phyloP scores from a whole-genome alignment of 192 early-diverging fungal genomes.

The Gigaspora rosea region DNA sequence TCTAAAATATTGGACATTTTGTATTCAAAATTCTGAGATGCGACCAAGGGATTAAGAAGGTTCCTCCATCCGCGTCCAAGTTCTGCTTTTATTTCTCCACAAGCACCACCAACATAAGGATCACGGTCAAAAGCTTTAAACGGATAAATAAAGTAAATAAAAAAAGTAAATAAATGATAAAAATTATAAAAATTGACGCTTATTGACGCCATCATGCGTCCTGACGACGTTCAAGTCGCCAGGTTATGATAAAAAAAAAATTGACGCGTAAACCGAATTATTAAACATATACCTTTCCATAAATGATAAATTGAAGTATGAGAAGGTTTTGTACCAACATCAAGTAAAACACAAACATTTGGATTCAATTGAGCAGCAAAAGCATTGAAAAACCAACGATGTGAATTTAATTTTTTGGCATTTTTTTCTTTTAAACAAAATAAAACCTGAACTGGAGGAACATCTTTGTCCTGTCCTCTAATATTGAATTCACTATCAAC shows the following conservation, averaged over 20 bases:
- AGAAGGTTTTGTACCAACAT: constrained; percentile 90
- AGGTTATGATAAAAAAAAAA: no score
- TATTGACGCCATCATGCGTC: no score
- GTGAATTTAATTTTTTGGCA: constrained; percentile 92
- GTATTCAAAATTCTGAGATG: constrained; percentile 98
- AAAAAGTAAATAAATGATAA: neutral
- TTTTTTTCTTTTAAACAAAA: constrained; percentile 96
- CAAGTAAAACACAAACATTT: constrained; percentile 88
- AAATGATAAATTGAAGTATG: constrained; percentile 85
- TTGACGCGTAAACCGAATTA: neutral
- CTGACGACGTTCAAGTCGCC: no score
- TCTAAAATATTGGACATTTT: constrained; percentile 98
- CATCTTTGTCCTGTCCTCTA: constrained; percentile 64
- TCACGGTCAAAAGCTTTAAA: constrained; percentile 72
- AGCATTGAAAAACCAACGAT: constrained; percentile 97
- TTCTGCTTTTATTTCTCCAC: constrained; percentile 91
- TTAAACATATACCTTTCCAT: constrained; percentile 62
- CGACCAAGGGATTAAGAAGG: constrained; percentile 85
- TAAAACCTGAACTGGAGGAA: constrained; percentile 85
- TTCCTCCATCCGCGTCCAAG: constrained; percentile 68
- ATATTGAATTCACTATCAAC: constrained; percentile 68
- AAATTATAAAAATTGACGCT: no score
- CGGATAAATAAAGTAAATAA: neutral
- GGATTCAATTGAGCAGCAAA: constrained; percentile 80
- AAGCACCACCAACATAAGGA: constrained; percentile 85